Percentiles rank a stretch among this genome's conserved stretches.
Evolutionary conservation across 768 basidiomycete genomes (phyloP).

Genomic region (Neoboletus magnificus): DNA sequence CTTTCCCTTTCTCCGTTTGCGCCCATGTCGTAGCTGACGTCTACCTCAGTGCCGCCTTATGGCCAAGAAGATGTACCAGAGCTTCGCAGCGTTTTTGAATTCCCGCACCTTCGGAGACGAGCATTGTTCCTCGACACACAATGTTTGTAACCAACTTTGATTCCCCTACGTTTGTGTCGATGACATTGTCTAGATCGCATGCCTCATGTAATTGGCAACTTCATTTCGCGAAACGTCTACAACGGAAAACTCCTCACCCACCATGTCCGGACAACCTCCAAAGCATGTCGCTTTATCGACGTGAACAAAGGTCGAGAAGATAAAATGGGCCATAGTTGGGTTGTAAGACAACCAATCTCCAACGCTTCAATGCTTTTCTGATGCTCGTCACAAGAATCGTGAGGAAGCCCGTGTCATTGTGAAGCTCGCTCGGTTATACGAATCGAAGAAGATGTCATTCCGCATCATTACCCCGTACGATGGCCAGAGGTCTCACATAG

Average conservation of each 20-base stretch:
- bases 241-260: slow-evolving; percentile 51
- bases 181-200: slow-evolving; percentile 59
- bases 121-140: slow-evolving; percentile 64
- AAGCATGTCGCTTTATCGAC: slow-evolving; percentile 40
- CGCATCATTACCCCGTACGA: slow-evolving; percentile 81
- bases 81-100: slow-evolving; percentile 75
- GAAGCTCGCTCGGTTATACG: slow-evolving; percentile 50
- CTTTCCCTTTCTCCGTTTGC: not conserved
- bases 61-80: slow-evolving; percentile 65
- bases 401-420: slow-evolving; percentile 52
- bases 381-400: slow-evolving; percentile 47
- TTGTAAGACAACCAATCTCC: slow-evolving; percentile 17
- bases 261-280: slow-evolving; percentile 41
- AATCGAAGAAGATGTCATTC: slow-evolving; percentile 45
- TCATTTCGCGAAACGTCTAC: slow-evolving; percentile 70
- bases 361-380: not conserved
- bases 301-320: slow-evolving; percentile 32
- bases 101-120: slow-evolving; percentile 49
- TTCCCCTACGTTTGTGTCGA: not conserved
- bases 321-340: slow-evolving; percentile 33
- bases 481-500: slow-evolving; percentile 58
- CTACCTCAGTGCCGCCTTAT: slow-evolving; percentile 63
- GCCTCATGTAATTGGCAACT: slow-evolving; percentile 69
- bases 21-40: not conserved
- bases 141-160: slow-evolving; percentile 44